Evolutionary conservation across 1,284 basidiomycete genomes (phyloP), one percentile per base, ranked within the genome.

Genomic region (Schizophyllum commune): DNA sequence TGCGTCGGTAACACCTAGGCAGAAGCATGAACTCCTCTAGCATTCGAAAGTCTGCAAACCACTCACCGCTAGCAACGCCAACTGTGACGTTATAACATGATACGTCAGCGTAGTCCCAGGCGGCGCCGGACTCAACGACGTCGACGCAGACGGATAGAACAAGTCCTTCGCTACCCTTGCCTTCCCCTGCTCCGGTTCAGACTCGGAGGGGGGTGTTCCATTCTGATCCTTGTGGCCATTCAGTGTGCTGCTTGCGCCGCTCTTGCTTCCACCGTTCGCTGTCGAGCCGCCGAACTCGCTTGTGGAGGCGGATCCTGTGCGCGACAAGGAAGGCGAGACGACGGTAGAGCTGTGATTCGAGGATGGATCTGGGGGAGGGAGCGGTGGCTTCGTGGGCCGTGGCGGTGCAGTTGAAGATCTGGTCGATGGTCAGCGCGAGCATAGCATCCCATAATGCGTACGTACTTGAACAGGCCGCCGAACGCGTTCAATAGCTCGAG

Each of bases 401-500:
- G 63, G 60, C 51, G 65, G 55, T 53, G 58, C 67, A 32, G 68
- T 56, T 39, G 70, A 66, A 11, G 59, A 57, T 15, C 61, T 56
- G 19, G 62, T 59, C 13, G 65, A 63, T 21, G 66, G 19, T 32
- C 39, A 47, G 39, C 13, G 9, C 17, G 3, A 27, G 13, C 17
- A 47, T 47, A 9, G 17, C 39, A 13, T n/a, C 33, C 52, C 58
- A 13, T n/a, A 21, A 32, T 39, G 54, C 59, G 57, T 56, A 62
- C 80, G 54, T 71, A 91, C 91, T 83, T 86, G 76, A 96, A 98
- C 20, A 98, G 74, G 5, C 87, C 83, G 32, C 89, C 86, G 67
- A 98, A 95, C 5, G 91, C 86, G 65, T 89, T 88, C 58, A 98
- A 82, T 78, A 94, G 93, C 59, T 88, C 85, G 19, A 98, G 80